Evolutionary conservation across 331 rosid genomes (phyloP), one percentile per base, ranked within the genome.

Genomic region (Dryas integrifolia): DNA sequence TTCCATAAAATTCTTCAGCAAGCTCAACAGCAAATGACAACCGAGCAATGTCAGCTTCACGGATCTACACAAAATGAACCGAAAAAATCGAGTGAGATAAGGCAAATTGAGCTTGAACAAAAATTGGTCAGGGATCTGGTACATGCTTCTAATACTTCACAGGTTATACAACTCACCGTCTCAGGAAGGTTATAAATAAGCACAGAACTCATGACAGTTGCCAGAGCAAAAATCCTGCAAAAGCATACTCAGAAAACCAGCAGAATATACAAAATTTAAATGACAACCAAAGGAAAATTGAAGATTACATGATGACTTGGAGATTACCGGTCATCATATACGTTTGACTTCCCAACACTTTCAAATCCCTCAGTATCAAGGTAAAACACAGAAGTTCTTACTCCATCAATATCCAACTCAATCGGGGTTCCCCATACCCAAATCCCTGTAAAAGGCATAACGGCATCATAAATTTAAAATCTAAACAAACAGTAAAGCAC

Each of bases 1-100:
- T 95, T 90, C 97, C 97, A 74, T 91, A 91, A 80, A 95, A 95
- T 81, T 95, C 98, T 89, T 95, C 98, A 61, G 98, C 98, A 67
- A 95, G 98, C 84, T 95, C 97, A 73, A 95, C 96, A 38, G 98
- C 97, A 86, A 95, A 95, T 71, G 98, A 95, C 70, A 95, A 81
- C 69, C 98, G 82, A 78, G 96, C 89, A 59, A 95, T 91, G 75
- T 95, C 98, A 79, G 97, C 98, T 85, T 95, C 98, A 48, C 97
- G 98, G 48, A 95, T 92, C 98, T 94, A 75, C 70, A 63, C 62
- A 83, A 71, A 79, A 59, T 62, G 80, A 73, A 83, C 53, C 30
- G 9, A 21, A 57, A 43, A 61, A 12, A 56, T 45, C 18, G 7
- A 46, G 9, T 48, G 51, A 57, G 40, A 78, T 43, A 4, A 21